Evolutionary conservation across 2,329 filamentous ascomycete species (phyloP).

Genomic region (Leptographium galeiforme): DNA sequence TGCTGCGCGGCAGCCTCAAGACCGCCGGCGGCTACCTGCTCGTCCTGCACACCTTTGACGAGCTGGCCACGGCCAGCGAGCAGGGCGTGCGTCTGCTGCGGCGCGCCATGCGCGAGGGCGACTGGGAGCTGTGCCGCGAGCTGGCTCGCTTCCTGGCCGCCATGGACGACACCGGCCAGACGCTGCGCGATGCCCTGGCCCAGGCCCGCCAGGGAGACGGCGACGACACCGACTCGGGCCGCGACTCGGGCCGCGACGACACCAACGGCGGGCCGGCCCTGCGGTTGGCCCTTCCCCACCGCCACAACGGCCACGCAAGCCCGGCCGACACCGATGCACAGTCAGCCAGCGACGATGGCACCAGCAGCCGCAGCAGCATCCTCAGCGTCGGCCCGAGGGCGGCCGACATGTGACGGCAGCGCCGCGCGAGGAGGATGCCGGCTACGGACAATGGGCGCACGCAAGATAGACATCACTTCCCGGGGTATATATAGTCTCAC

Average conservation of each 20-base stretch:
- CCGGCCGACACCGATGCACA: constrained; percentile 10
- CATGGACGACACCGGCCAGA: constrained; percentile 74
- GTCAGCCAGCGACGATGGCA: constrained; percentile 10
- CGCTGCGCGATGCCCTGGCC: constrained; percentile 58
- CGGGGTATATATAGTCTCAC: background rate
- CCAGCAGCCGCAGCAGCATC: constrained; percentile 4
- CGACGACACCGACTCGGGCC: constrained; percentile 1
- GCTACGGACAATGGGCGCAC: background rate
- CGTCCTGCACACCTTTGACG: constrained; percentile 73
- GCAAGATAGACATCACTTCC: background rate
- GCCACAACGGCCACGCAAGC: constrained; percentile 5
- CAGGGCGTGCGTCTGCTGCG: constrained; percentile 71
- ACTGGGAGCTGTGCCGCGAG: constrained; percentile 95
- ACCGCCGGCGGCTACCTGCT: constrained; percentile 95
- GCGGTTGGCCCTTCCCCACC: constrained; percentile 17
- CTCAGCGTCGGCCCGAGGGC: background rate
- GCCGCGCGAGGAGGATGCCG: no score
- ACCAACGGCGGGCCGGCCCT: constrained; percentile 5
- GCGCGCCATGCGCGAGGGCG: constrained; percentile 67
- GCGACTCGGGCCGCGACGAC: background rate
- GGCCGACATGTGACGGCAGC: background rate
- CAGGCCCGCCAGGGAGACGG: constrained; percentile 25
- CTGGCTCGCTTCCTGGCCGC: constrained; percentile 89
- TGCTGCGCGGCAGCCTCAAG: constrained; percentile 75
- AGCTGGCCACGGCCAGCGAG: constrained; percentile 54